These are phyloP conservation scores for Microascus cirrosus DNA, from an alignment of 2,329 filamentous ascomycete genomes.

Conservation along the genomic window DNA sequence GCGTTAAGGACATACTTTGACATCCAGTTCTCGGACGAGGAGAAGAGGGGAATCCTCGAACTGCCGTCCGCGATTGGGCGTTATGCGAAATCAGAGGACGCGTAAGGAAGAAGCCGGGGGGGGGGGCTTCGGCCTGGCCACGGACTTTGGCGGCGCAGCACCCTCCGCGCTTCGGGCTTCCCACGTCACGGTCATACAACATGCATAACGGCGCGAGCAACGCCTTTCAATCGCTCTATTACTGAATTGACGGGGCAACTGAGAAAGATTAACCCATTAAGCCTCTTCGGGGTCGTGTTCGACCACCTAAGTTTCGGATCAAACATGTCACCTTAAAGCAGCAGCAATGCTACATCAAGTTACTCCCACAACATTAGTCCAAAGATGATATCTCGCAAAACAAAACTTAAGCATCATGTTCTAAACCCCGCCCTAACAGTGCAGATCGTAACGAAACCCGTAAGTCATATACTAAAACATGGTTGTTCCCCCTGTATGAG, in stretches of 20 bases:
- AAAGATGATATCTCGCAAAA: neutral
- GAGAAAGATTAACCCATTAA: no score
- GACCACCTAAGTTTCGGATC: no score
- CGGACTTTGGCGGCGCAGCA: no score
- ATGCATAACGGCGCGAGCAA: no score
- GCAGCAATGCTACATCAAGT: neutral
- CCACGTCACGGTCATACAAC: no score
- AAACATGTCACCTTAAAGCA: neutral
- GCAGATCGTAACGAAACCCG: neutral
- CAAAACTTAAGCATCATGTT: neutral
- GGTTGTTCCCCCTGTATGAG: conserved; percentile 1
- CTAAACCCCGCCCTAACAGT: neutral
- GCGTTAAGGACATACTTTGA: conserved; percentile 38
- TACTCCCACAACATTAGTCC: neutral
- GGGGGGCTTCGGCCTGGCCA: no score
- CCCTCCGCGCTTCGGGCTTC: no score
- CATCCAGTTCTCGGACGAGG: conserved; percentile 31
- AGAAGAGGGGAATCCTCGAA: conserved; percentile 36
- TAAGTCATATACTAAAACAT: neutral
- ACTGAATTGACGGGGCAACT: no score
- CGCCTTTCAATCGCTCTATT: no score
- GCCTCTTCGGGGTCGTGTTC: no score
- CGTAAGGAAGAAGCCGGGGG: neutral
- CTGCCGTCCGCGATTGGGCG: conserved; percentile 12
- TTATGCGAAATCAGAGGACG: neutral